Evolutionary conservation across 1,139 yeast species (phyloP), one percentile per base, ranked within the genome.

Genomic region (Lodderomyces margitis): DNA sequence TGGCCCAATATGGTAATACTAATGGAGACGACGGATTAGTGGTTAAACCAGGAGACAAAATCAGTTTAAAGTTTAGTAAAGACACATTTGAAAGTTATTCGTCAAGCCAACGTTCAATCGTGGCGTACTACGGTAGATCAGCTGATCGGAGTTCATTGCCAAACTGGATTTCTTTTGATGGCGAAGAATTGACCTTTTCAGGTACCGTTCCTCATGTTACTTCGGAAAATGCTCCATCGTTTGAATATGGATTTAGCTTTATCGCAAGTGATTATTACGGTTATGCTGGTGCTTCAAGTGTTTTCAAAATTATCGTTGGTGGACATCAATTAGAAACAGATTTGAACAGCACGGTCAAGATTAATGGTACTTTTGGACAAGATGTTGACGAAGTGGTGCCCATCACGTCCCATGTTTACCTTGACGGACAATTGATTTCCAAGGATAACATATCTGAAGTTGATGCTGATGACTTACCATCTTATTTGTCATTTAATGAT

Each of bases 201-300:
- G 99, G 99, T 32, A 81, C 83, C 1, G 92, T 96, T 0, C 99
- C 99, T 3, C 68, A 84, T 7, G 87, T 87, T 23, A 83, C 86
- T 51, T 86, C 96, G 2, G 73, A 77, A 10, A 82, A 87, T 53
- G 98, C 98, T 1, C 97, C 98, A 10, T 87, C 95, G 24, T 73
- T 80, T 53, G 68, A 72, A 39, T 92, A 81, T 58, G 76, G 79
- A n/a, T 80, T 94, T 48, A 72, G 80, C 40, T 74, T 91, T 50
- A 79, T 89, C 44, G 97, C 91, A 2, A 70, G 95, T 2, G 96
- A 91, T 55, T 78, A 80, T 54, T 64, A 65, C 21, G 96, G 95
- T 1, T 91, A 64, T 58, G 72, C 95, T 2, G 92, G 89, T 21
- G 83, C 81, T 3, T 80, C 74, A 50, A 82, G 87, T 1, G 65